Evolutionary conservation across 2,329 filamentous ascomycete genomes (phyloP).

Genomic region (Zymoseptoria tritici): DNA sequence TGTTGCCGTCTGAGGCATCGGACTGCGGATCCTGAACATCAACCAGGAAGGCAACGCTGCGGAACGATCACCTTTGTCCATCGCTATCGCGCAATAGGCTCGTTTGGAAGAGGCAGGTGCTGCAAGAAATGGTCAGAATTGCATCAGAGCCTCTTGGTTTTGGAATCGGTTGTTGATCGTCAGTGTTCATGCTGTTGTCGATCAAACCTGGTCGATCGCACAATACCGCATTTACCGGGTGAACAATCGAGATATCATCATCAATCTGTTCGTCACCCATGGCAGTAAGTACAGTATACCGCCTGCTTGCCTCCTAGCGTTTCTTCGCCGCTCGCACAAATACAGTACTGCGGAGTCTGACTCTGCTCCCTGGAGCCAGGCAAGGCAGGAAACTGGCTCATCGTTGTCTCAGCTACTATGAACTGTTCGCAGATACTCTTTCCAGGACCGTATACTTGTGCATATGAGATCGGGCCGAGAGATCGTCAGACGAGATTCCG

Average conservation of each 20-base stretch:
- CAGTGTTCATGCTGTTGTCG: neutral
- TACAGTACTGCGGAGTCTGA: too few relatives aligned
- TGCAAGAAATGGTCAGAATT: neutral
- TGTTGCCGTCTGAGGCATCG: too few relatives aligned
- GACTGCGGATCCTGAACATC: too few relatives aligned
- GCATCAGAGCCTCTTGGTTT: neutral
- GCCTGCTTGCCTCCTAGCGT: neutral
- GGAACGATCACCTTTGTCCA: neutral
- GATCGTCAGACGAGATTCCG: too few relatives aligned
- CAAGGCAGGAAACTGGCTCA: too few relatives aligned
- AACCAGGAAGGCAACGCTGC: too few relatives aligned
- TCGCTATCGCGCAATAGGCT: neutral
- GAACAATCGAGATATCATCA: neutral
- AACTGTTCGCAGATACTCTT: too few relatives aligned
- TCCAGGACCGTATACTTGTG: too few relatives aligned
- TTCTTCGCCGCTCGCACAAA: neutral
- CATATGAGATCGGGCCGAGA: too few relatives aligned
- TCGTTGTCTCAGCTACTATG: too few relatives aligned
- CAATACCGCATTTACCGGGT: neutral
- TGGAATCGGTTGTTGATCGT: neutral
- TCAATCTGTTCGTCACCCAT: neutral
- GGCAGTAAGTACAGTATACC: too few relatives aligned
- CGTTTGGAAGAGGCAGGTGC: neutral
- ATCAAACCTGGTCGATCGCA: neutral
- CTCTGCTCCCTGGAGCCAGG: too few relatives aligned